These are phyloP conservation scores for Suillus cothurnatus DNA, from an alignment of 768 basidiomycete species.

Conservation along the genomic window DNA sequence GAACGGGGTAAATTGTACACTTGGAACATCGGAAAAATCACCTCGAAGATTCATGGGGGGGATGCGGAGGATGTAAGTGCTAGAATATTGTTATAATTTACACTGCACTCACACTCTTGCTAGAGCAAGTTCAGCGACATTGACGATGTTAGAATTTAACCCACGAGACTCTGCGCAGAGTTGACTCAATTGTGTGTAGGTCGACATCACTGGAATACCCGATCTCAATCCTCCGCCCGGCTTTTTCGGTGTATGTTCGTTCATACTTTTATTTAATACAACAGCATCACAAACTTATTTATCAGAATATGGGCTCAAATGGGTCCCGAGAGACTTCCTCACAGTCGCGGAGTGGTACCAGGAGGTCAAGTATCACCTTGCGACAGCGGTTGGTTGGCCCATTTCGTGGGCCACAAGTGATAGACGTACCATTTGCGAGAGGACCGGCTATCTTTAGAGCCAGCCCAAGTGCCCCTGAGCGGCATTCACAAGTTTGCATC, in stretches of 20 bases:
- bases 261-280: background rate
- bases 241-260: background rate
- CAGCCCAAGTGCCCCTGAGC: background rate
- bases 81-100: background rate
- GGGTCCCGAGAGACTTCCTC: background rate
- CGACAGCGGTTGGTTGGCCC: background rate
- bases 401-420: background rate
- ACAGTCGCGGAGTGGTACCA: background rate
- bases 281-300: background rate
- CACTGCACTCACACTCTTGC: background rate
- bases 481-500: background rate
- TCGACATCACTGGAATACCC: background rate
- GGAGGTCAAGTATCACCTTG: background rate
- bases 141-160: background rate
- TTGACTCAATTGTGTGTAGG: background rate
- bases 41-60: background rate
- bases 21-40: background rate
- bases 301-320: background rate
- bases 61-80: background rate
- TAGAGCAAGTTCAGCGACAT: background rate
- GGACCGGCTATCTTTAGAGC: background rate
- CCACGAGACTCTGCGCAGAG: background rate
- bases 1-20: constrained; percentile 2
- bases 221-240: background rate
- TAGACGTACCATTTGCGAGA: background rate